Evolutionary conservation across 2,329 filamentous ascomycete genomes (phyloP).

Genomic region (Neopestalotiopsis sp.): DNA sequence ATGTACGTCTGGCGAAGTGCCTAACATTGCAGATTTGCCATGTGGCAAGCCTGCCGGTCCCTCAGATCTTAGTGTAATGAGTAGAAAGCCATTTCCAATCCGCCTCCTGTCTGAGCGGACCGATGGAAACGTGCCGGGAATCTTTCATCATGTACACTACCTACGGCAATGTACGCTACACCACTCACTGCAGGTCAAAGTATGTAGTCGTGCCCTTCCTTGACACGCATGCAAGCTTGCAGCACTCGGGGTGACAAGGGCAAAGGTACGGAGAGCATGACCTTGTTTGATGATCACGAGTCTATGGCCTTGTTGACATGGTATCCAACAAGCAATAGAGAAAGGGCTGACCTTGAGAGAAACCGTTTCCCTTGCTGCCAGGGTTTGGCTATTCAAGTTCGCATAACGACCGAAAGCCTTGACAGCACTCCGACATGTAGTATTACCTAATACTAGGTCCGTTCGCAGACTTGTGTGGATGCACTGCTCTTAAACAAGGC

Average conservation of each 20-base stretch:
- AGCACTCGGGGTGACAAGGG: neutral
- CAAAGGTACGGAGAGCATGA: neutral
- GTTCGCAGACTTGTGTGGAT: too few species aligned
- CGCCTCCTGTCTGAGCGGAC: neutral
- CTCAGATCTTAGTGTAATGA: too few species aligned
- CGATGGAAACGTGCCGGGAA: constrained; percentile 1
- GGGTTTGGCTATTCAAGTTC: too few species aligned
- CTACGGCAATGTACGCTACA: too few species aligned
- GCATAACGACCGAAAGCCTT: too few species aligned
- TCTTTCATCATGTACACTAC: neutral
- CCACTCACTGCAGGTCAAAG: neutral
- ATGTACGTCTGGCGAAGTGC: neutral
- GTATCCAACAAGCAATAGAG: neutral
- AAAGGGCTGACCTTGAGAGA: neutral
- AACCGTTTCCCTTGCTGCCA: too few species aligned
- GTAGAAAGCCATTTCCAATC: too few species aligned
- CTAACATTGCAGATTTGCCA: neutral
- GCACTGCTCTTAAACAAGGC: too few species aligned
- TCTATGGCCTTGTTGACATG: neutral
- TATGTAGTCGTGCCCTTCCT: neutral
- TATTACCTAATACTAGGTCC: too few species aligned
- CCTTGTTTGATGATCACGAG: neutral
- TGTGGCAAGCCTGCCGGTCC: too few species aligned
- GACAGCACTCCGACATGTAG: too few species aligned
- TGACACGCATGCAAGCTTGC: neutral